These are phyloP conservation scores for Penicillium verrucosum DNA, from an alignment of 2,329 filamentous ascomycete species.

Conservation along the genomic window DNA sequence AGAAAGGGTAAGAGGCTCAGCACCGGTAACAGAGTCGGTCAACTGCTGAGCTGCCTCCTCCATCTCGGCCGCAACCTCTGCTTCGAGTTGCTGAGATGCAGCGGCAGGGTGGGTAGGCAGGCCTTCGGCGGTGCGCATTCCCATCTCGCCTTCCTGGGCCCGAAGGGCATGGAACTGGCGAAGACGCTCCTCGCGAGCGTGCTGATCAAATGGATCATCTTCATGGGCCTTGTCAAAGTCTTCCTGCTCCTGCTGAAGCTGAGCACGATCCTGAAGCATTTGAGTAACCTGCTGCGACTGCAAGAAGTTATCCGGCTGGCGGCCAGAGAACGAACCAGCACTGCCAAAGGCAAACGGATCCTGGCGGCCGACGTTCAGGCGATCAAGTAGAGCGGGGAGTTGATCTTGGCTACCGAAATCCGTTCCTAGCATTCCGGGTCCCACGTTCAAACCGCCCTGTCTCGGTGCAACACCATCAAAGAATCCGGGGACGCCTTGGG, in stretches of 20 bases:
- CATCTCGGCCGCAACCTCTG: conserved; percentile 16
- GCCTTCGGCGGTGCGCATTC: conserved; percentile 38
- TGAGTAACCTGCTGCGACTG: conserved; percentile 57
- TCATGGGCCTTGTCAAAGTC: conserved; percentile 48
- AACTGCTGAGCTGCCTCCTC: conserved; percentile 27
- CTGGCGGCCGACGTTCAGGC: conserved; percentile 58
- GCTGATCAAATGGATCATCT: conserved; percentile 48
- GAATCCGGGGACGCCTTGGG: conserved; percentile 61
- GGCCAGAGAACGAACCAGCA: conserved; percentile 46
- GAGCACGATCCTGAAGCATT: conserved; percentile 60
- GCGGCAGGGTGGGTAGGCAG: conserved; percentile 41
- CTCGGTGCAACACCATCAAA: conserved; percentile 57
- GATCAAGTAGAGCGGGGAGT: conserved; percentile 60
- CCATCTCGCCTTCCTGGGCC: conserved; percentile 62
- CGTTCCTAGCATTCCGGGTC: conserved; percentile 44
- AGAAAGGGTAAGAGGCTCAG: conserved; percentile 66
- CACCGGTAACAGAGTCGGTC: conserved; percentile 19
- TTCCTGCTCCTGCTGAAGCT: conserved; percentile 60
- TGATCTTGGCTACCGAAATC: conserved; percentile 67
- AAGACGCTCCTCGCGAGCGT: conserved; percentile 63
- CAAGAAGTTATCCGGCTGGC: conserved; percentile 45
- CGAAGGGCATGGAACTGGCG: conserved; percentile 79
- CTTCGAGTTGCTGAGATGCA: conserved; percentile 28
- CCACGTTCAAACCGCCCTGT: conserved; percentile 42
- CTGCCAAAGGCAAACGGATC: conserved; percentile 49